These are phyloP conservation scores for Panaeolus cyanescens DNA, from an alignment of 768 basidiomycete species.

Conservation along the genomic window DNA sequence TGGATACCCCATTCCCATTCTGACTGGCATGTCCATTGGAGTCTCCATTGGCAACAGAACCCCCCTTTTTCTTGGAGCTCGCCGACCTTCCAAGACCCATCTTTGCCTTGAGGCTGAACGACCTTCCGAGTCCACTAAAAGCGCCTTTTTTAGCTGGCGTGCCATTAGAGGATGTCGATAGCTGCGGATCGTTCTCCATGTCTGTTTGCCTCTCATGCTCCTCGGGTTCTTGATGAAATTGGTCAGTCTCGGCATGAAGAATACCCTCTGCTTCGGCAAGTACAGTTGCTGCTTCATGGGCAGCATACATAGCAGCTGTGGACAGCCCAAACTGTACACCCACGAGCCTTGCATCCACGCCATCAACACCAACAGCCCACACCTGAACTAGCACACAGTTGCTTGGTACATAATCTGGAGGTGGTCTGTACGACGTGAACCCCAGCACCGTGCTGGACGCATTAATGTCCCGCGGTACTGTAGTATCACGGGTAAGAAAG, in stretches of 20 bases:
- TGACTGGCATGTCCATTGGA: not conserved
- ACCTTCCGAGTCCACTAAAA: slow-evolving; percentile 1
- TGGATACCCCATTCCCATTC: not conserved
- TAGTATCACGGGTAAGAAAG: slow-evolving; percentile 18
- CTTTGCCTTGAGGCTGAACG: slow-evolving; percentile 2
- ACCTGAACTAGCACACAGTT: slow-evolving; percentile 82
- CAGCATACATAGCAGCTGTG: not conserved
- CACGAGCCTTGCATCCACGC: slow-evolving; percentile 69
- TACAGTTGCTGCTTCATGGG: not conserved
- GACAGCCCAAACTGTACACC: slow-evolving; percentile 40
- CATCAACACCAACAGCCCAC: slow-evolving; percentile 85
- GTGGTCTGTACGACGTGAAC: slow-evolving; percentile 71
- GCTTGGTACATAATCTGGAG: slow-evolving; percentile 72
- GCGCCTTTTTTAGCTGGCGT: slow-evolving; percentile 4
- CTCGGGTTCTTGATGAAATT: not conserved
- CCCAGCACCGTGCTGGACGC: slow-evolving; percentile 41
- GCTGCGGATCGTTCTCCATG: slow-evolving; percentile 1
- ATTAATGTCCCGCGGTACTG: slow-evolving; percentile 12
- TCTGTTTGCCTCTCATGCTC: not conserved
- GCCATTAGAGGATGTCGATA: not conserved
- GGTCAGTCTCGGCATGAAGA: not conserved
- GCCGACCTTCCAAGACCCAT: not conserved
- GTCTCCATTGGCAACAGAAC: not conserved
- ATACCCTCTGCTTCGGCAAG: slow-evolving; percentile 3
- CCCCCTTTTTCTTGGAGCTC: not conserved